A percentile compares a stretch with the other conserved stretches of the same genome.
Conservation (phyloP, 768 basidiomycete species). For the Boletellus ananiceps region DNA sequence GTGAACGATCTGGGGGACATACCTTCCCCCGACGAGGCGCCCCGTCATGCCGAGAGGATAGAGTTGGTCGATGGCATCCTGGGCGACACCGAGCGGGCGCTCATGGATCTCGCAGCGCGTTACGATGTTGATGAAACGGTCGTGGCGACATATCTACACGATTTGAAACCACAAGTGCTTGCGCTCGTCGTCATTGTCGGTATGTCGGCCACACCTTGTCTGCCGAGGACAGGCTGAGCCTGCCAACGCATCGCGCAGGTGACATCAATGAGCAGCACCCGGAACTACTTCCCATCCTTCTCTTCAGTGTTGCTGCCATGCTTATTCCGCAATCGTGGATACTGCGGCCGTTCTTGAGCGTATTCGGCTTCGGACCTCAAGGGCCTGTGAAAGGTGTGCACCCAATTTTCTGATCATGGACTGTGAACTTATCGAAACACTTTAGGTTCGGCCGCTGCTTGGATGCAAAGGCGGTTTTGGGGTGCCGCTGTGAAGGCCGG, state of each 20-base stretch:
- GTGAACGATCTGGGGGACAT: slow-evolving; percentile 2
- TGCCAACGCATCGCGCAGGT: background rate
- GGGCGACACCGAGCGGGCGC: background rate
- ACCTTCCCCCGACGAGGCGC: background rate
- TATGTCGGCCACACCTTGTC: background rate
- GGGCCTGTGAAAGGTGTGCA: slow-evolving; percentile 14
- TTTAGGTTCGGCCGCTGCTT: slow-evolving; percentile 14
- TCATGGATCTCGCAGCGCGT: background rate
- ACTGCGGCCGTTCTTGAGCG: slow-evolving; percentile 6
- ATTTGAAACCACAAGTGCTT: slow-evolving; percentile 6
- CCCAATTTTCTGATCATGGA: rapidly evolving
- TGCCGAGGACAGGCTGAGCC: too few species aligned
- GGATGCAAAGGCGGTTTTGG: slow-evolving; percentile 5
- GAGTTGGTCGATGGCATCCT: slow-evolving; percentile 7
- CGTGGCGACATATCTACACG: background rate
- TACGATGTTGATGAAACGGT: slow-evolving; percentile 7
- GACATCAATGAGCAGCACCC: slow-evolving; percentile 14
- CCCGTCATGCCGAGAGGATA: slow-evolving; percentile 2
- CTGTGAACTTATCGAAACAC: background rate
- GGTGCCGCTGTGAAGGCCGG: background rate
- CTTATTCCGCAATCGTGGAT: slow-evolving; percentile 16
- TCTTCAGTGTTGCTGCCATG: background rate
- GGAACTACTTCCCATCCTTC: slow-evolving; percentile 1
- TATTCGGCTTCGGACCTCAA: slow-evolving; percentile 15
- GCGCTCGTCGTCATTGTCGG: slow-evolving; percentile 8